Conservation (phyloP, 1,284 basidiomycete species). For the Exsudoporus floridanus region DNA sequence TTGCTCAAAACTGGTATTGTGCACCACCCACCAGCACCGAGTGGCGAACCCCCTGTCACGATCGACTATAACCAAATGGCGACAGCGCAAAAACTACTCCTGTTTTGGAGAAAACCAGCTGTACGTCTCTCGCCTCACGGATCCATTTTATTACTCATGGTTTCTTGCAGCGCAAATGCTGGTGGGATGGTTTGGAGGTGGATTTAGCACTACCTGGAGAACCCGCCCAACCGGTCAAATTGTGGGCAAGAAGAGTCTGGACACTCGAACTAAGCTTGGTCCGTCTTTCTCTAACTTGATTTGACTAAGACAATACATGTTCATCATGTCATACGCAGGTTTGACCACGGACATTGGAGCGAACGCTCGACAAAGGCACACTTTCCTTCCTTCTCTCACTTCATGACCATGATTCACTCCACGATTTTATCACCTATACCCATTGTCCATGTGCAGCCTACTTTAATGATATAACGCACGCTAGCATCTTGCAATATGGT, state of each 20-base stretch:
- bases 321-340: slow-evolving; percentile 18
- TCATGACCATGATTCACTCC: slow-evolving; percentile 21
- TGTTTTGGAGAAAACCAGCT: slow-evolving; percentile 99
- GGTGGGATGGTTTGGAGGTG: slow-evolving; percentile 98
- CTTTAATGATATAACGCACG: slow-evolving; percentile 31
- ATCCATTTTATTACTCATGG: background rate
- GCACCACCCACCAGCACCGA: slow-evolving; percentile 54
- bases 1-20: slow-evolving; percentile 96
- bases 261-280: slow-evolving; percentile 95
- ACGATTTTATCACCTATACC: slow-evolving; percentile 30
- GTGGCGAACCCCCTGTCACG: slow-evolving; percentile 66
- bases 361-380: slow-evolving; percentile 4
- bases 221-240: slow-evolving; percentile 64
- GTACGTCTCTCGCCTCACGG: slow-evolving; percentile 50
- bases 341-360: slow-evolving; percentile 9
- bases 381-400: slow-evolving; percentile 9
- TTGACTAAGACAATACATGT: background rate
- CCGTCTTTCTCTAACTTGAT: slow-evolving; percentile 36
- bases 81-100: slow-evolving; percentile 93
- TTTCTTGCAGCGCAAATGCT: slow-evolving; percentile 84
- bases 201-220: slow-evolving; percentile 65
- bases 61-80: slow-evolving; percentile 93
- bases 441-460: slow-evolving; percentile 27
- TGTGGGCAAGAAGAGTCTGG: slow-evolving; percentile 99
- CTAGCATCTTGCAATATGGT: slow-evolving; percentile 25